Evolutionary conservation across 805 yeast genomes (phyloP).

Genomic region (Kregervanrija delftensis): DNA sequence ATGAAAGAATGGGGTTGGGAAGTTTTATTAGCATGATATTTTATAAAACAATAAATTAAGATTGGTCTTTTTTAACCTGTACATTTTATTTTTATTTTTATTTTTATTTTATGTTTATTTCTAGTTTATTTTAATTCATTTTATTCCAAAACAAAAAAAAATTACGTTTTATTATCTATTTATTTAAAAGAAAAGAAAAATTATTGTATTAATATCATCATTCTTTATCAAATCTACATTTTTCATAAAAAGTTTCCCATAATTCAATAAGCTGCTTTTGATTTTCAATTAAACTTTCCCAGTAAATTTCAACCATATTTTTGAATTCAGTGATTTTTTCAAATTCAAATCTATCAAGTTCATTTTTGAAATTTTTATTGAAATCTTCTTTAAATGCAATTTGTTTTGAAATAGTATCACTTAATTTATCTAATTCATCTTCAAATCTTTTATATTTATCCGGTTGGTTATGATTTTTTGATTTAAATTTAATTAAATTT

Average conservation of each 20-base stretch:
- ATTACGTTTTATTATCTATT: not conserved
- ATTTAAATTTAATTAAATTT: constrained; percentile 35
- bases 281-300: constrained; percentile 85
- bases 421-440: constrained; percentile 51
- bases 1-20: constrained; percentile 80
- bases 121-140: not conserved
- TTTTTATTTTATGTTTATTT: not conserved
- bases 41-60: not conserved
- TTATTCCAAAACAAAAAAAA: not conserved
- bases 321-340: constrained; percentile 80
- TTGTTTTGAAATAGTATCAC: constrained; percentile 44
- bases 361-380: constrained; percentile 58
- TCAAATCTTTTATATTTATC: constrained; percentile 57
- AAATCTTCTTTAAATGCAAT: constrained; percentile 58
- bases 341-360: constrained; percentile 61
- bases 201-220: not conserved
- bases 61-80: too few species aligned
- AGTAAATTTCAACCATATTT: constrained; percentile 79
- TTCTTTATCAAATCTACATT: constrained; percentile 24
- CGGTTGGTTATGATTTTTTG: constrained; percentile 41
- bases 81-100: too few species aligned
- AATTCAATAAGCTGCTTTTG: constrained; percentile 86
- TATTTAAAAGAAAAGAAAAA: too few species aligned
- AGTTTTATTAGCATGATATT: constrained; percentile 45
- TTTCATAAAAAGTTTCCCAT: constrained; percentile 84